A percentile compares a stretch with the other conserved stretches of the same genome.
Conservation (phyloP, 2,329 filamentous ascomycete species). For the Rhynchosporium agropyri region DNA sequence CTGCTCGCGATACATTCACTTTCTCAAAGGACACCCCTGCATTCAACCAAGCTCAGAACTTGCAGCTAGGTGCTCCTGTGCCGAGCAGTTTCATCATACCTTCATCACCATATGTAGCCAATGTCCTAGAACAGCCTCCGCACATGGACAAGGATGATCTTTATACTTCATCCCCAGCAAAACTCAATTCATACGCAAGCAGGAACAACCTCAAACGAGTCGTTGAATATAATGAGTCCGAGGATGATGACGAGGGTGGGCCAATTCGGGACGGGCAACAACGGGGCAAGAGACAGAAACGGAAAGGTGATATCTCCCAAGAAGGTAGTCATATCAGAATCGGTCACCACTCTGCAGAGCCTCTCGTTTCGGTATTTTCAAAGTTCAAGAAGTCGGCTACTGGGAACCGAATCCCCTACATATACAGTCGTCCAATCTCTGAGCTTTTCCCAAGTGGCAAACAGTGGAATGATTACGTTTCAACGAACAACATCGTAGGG, state of each 20-base stretch:
- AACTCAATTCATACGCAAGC: neutral
- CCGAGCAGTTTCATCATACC: too few relatives aligned
- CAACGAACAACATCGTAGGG: neutral
- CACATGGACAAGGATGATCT: too few relatives aligned
- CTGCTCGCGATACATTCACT: neutral
- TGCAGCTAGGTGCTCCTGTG: neutral
- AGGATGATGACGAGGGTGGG: slow-evolving; percentile 6
- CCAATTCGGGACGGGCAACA: neutral
- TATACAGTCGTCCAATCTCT: neutral
- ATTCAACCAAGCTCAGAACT: neutral
- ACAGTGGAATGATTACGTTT: neutral
- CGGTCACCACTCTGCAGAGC: slow-evolving; percentile 7
- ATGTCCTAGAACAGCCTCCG: too few relatives aligned
- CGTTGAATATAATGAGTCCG: neutral
- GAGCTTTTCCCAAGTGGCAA: neutral
- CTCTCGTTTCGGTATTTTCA: slow-evolving; percentile 1
- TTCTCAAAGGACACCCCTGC: neutral
- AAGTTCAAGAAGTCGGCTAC: neutral
- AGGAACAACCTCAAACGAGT: neutral
- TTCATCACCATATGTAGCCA: neutral
- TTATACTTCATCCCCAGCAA: neutral
- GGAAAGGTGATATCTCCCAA: neutral
- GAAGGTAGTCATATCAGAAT: slow-evolving; percentile 3
- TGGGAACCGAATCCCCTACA: neutral
- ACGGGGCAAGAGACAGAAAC: neutral